phyloP scores from a whole-genome alignment of 805 yeast genomes.

The Zygosaccharomyces gambellarensis region DNA sequence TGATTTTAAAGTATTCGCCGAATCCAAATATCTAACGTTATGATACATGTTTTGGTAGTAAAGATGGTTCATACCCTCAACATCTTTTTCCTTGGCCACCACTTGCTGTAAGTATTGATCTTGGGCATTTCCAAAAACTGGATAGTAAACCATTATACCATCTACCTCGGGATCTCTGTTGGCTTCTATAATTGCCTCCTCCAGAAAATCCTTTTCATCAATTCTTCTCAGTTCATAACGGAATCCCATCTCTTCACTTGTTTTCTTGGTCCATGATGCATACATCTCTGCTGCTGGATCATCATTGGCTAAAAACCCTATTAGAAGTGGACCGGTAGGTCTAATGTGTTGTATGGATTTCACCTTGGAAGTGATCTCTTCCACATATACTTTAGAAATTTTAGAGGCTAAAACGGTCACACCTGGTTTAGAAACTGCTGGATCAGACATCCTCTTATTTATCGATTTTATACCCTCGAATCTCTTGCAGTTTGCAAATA shows the following conservation, averaged over 20 bases:
- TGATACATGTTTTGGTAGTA: conserved; percentile 95
- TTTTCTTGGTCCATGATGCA: conserved; percentile 93
- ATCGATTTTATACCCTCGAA: not conserved
- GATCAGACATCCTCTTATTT: conserved; percentile 23
- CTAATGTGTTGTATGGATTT: conserved; percentile 36
- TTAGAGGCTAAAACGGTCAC: conserved; percentile 82
- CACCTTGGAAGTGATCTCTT: conserved; percentile 64
- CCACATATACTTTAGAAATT: conserved; percentile 75
- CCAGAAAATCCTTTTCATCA: conserved; percentile 72
- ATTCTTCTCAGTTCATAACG: conserved; percentile 70
- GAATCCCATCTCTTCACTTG: conserved; percentile 82
- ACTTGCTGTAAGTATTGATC: conserved; percentile 95
- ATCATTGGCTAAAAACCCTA: conserved; percentile 84
- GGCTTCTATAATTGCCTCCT: conserved; percentile 76
- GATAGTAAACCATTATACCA: conserved; percentile 96
- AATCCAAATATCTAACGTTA: conserved; percentile 80
- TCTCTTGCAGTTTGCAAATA: not conserved
- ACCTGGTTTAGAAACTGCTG: conserved; percentile 42
- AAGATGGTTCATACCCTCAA: conserved; percentile 87
- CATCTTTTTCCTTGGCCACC: conserved; percentile 87
- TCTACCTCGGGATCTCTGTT: conserved; percentile 70
- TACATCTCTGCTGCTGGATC: conserved; percentile 96
- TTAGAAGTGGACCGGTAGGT: conserved; percentile 63
- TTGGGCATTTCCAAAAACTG: conserved; percentile 91
- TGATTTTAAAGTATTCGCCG: conserved; percentile 63